Evolutionary conservation across 2,329 filamentous ascomycete genomes (phyloP), one percentile per base, ranked within the genome.

Genomic region (Chaetomiaceae sp.): DNA sequence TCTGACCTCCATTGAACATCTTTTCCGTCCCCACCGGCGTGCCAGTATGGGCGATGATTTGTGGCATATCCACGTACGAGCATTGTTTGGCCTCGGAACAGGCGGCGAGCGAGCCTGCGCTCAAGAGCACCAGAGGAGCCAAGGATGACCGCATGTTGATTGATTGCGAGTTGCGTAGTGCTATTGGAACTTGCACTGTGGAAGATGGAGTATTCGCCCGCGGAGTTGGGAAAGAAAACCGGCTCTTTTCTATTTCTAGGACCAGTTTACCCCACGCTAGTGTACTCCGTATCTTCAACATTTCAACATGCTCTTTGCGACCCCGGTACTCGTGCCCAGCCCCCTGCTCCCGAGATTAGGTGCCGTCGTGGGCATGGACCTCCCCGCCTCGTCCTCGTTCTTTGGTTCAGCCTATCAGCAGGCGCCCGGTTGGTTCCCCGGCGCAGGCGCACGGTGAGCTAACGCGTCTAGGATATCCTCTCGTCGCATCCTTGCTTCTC

Each of bases 31-130:
- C 45, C 38, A 48, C 45, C 20, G 45, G 38, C 5, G 23, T n/a
- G 45, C 45, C 45, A 16, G 45, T 42, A 6, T 48, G 45, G 16
- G 45, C 45, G 45, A 48, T 37, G 20, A 48, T 48, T 14, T 48
- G 27, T 16, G 38, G 45, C 4, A 35, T 6, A 16, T 42, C 38
- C n/a, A 19, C 37, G 5, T 41, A 42, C 1, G 27, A 25, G 30
- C 45, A 41, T 14, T 23, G n/a, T 17, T 42, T 27, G 45, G 45
- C 38, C 34, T 9, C 41, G 5, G 20, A 38, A n/a, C 25, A 25
- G 25, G 38, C 27, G n/a, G 27, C n/a, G 21, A 48, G 10, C 27
- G 38, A 20, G 27, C 37, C 38, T 14, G 21, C 30, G 45, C 45
- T 19, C 38, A 38, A 41, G 38, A 48, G 38, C 19, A 48, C n/a